These are phyloP conservation scores for Fusarium euwallaceae DNA, from an alignment of 2,329 filamentous ascomycete species.

Conservation along the genomic window DNA sequence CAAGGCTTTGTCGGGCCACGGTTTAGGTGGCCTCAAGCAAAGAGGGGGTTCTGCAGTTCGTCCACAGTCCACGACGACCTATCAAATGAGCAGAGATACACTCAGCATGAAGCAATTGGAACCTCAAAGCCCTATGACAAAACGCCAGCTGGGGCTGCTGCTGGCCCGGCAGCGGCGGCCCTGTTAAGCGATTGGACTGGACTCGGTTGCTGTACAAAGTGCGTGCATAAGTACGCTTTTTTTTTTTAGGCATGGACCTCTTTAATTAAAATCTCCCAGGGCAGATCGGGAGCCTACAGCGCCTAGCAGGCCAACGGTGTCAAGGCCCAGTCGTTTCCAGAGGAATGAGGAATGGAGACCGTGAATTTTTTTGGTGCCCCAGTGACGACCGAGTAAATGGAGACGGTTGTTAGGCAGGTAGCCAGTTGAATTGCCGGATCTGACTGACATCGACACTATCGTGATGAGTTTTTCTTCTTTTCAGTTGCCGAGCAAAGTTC, in stretches of 20 bases:
- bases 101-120: conserved; percentile 11
- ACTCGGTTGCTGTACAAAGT: conserved; percentile 36
- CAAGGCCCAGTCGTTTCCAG: conserved; percentile 36
- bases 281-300: conserved; percentile 23
- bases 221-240: conserved; percentile 44
- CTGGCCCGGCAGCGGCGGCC: conserved; percentile 32
- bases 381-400: conserved; percentile 30
- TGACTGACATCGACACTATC: background rate
- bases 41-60: conserved; percentile 15
- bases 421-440: conserved; percentile 24
- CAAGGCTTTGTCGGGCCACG: background rate
- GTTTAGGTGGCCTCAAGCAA: conserved; percentile 1
- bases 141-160: conserved; percentile 16
- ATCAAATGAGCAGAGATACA: background rate
- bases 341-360: conserved; percentile 49
- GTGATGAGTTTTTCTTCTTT: background rate
- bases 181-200: conserved; percentile 21
- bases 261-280: conserved; percentile 36
- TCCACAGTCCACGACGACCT: conserved; percentile 4
- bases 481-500: background rate
- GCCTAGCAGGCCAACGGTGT: conserved; percentile 24
- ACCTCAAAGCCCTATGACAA: conserved; percentile 19
- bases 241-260: conserved; percentile 8
- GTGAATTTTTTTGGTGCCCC: conserved; percentile 40
- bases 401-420: background rate